Evolutionary conservation across 805 yeast genomes (phyloP), one percentile per base, ranked within the genome.

Genomic region (Teunomyces pallodes): DNA sequence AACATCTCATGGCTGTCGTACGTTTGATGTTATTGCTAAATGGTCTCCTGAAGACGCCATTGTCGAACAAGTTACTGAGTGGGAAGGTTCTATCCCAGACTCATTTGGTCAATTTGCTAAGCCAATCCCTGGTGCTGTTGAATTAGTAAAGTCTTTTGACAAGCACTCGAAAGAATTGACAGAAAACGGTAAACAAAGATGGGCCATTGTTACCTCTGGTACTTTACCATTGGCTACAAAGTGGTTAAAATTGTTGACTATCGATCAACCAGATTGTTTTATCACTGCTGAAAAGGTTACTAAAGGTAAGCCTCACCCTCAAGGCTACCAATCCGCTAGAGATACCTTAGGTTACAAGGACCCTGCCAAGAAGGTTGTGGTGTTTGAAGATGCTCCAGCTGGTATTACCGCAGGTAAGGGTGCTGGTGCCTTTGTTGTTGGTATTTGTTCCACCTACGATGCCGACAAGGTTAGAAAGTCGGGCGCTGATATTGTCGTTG

Each of bases 141-240:
- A 79, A 60, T 74, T 89, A 53, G 81, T 83, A 61, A 72, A 74
- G 57, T 67, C 69, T 12, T 72, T 85, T 56, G 79, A 79, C 63
- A 61, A 70, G 27, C 66, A 69, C 47, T 83, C 85, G 50, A 69
- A 54, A 54, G 57, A 59, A 66, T 67, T 62, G 26, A 70, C 76
- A 28, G 64, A 52, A 74, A 72, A 69, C 56, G 69, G 69, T 50
- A 49, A 66, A 55, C 77, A 72, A 62, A 82, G 82, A 69, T 89
- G 96, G 90, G 92, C 91, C 48, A 86, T 89, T 61, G 96, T 90
- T 54, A 89, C 96, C 27, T 82, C 90, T 44, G 96, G 96, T 57
- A 84, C 91, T 49, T 75, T 77, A 54, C 84, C 81, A 32, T 77
- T 89, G 75, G 96, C 95, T 47, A 74, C 82, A 58, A 81, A 84